A percentile compares a stretch with the other conserved stretches of the same genome.
phyloP scores from a whole-genome alignment of 805 yeast species.

The Zygoascus bituminiphila region DNA sequence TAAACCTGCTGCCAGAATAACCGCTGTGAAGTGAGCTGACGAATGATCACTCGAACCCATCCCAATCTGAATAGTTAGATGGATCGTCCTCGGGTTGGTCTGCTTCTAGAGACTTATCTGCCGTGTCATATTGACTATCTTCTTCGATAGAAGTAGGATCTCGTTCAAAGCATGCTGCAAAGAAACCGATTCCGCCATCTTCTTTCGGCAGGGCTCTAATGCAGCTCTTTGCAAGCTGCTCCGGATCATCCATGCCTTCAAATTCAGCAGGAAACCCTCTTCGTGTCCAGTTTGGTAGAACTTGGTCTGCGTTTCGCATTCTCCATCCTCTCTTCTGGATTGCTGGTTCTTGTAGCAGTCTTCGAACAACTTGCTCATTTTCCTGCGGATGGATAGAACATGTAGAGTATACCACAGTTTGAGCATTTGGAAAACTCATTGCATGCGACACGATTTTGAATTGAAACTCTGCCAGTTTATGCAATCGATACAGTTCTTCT shows the following conservation, averaged over 20 bases:
- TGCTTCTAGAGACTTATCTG: neutral
- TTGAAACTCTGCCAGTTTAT: conserved; percentile 78
- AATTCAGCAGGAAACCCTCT: conserved; percentile 75
- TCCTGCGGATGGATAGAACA: conserved; percentile 93
- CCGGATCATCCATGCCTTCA: conserved; percentile 28
- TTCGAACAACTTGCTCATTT: conserved; percentile 85
- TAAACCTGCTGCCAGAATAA: neutral
- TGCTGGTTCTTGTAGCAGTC: conserved; percentile 58
- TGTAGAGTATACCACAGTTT: conserved; percentile 82
- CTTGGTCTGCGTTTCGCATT: conserved; percentile 49
- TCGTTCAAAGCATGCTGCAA: conserved; percentile 85
- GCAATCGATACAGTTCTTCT: conserved; percentile 43
- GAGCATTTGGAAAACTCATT: conserved; percentile 63
- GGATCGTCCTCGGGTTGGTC: neutral
- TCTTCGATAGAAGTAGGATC: no score
- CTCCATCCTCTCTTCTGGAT: conserved; percentile 68
- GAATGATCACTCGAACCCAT: neutral
- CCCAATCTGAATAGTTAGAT: conserved; percentile 1
- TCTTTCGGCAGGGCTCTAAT: conserved; percentile 74
- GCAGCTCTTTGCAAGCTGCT: conserved; percentile 71
- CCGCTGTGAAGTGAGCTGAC: neutral
- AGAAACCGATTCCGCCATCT: conserved; percentile 99
- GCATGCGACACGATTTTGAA: conserved; percentile 85
- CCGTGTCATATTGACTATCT: neutral
- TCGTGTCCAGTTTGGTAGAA: conserved; percentile 77